Evolutionary conservation across 192 early-diverging fungal species (phyloP).

Genomic region (Umbelopsis sp.): DNA sequence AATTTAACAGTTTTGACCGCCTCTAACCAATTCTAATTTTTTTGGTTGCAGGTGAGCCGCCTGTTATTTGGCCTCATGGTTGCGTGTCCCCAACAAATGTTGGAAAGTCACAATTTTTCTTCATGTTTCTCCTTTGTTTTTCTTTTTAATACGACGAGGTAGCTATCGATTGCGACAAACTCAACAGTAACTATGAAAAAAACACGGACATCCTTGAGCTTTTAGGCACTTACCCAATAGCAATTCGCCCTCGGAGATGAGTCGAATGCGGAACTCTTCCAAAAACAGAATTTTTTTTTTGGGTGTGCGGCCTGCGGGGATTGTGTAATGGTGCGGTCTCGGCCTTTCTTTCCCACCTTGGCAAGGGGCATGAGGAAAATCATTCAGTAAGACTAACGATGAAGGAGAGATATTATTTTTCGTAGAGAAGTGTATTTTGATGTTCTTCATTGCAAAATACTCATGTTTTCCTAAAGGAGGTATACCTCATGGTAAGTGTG

Average conservation of each 20-base stretch:
- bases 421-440: too few relatives aligned
- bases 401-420: too few relatives aligned
- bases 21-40: not conserved
- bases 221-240: slow-evolving; percentile 1
- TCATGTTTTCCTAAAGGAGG: not conserved
- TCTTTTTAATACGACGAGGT: too few relatives aligned
- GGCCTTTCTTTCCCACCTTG: slow-evolving; percentile 17
- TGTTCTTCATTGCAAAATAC: too few relatives aligned
- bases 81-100: too few relatives aligned
- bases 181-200: not conserved
- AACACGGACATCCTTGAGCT: not conserved
- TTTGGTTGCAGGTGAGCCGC: not conserved
- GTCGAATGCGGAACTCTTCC: not conserved
- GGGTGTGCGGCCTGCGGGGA: slow-evolving; percentile 1
- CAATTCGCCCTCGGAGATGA: not conserved
- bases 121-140: not conserved
- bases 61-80: not conserved
- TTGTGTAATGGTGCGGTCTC: not conserved
- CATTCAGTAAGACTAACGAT: not conserved
- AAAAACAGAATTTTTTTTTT: slow-evolving; percentile 16
- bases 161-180: not conserved
- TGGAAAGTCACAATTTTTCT: not conserved
- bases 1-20: not conserved
- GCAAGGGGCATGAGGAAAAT: not conserved
- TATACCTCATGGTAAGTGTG: not conserved